Evolutionary conservation across 1,284 basidiomycete species (phyloP).

Genomic region (Ceratobasidium sp.): DNA sequence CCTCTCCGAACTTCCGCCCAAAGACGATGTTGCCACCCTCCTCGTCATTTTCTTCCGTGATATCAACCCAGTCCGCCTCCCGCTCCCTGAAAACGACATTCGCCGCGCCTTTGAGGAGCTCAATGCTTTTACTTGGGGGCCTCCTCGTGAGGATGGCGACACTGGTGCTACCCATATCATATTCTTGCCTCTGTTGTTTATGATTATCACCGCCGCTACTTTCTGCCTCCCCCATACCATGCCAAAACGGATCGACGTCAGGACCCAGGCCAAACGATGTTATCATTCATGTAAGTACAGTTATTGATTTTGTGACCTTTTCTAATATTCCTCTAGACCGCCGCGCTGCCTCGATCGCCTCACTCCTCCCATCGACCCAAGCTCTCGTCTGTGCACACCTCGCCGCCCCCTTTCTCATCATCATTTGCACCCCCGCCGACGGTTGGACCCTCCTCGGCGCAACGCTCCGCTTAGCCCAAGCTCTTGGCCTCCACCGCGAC

Average conservation of each 20-base stretch:
- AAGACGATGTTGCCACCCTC: conserved; percentile 27
- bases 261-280: conserved; percentile 27
- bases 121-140: conserved; percentile 37
- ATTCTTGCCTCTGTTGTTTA: conserved; percentile 29
- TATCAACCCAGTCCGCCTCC: conserved; percentile 35
- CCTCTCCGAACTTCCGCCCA: conserved; percentile 33
- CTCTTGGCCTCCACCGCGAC: conserved; percentile 39
- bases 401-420: conserved; percentile 37
- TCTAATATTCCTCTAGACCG: neutral
- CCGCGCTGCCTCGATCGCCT: conserved; percentile 13
- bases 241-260: conserved; percentile 35
- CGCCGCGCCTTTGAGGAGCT: conserved; percentile 33
- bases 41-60: conserved; percentile 35
- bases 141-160: conserved; percentile 32
- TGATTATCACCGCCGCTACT: conserved; percentile 31
- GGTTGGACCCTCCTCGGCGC: conserved; percentile 40
- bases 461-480: conserved; percentile 32
- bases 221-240: conserved; percentile 37
- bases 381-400: conserved; percentile 26
- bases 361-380: conserved; percentile 10
- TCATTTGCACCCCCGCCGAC: conserved; percentile 33
- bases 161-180: conserved; percentile 23
- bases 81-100: conserved; percentile 31
- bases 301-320: too few relatives aligned
- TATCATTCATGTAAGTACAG: conserved; percentile 19